Evolutionary conservation across 1,284 basidiomycete genomes (phyloP), one percentile per base, ranked within the genome.

Genomic region (Kalmanozyma brasiliensis): DNA sequence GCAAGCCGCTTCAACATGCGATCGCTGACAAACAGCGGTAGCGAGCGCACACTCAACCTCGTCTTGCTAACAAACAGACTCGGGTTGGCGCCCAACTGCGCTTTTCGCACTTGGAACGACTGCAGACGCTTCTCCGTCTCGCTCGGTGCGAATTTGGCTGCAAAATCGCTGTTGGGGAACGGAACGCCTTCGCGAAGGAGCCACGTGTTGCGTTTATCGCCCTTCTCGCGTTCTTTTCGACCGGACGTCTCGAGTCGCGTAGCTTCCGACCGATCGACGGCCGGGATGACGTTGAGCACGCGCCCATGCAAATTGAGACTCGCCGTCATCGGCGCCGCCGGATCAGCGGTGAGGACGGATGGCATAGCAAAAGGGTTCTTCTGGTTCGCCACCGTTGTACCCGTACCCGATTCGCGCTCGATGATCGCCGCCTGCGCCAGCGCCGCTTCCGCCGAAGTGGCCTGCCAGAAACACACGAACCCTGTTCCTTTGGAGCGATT

Each of bases 381-480:
- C 34, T 60, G 52, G 30, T 48, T 52, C 0, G 58, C 67, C 1
- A 53, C 63, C 2, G 41, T 44, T 6, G 49, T 20, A 4, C 62
- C 19, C 6, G 53, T 60, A 8, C 66, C 64, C 1, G 76, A 75
- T 42, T 78, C 80, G 4, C 52, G 46, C 32, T 77, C 73, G 30
- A 82, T 77, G 34, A 77, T 62, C 24, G 64, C 52, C 43, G 93
- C 91, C 79, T 93, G 91, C 48, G 88, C 86, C 30, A 98, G 86
- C 4, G 89, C 92, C 57, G 89, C 89, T 74, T 95, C 90, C 4
- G 94, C 95, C 66, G 95, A 91, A 61, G 89, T 90, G 65, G 87
- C 88, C 67, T 95, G 93, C 95, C 95, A 98, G 84, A 96, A 98
- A 83, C 94, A 98, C 0, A 91, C 93, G 81, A 99, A 99, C 0